Percentiles rank a stretch among this genome's conserved stretches.
Conservation (phyloP, 1,139 yeast genomes). For the Citeromyces hawaiiensis region DNA sequence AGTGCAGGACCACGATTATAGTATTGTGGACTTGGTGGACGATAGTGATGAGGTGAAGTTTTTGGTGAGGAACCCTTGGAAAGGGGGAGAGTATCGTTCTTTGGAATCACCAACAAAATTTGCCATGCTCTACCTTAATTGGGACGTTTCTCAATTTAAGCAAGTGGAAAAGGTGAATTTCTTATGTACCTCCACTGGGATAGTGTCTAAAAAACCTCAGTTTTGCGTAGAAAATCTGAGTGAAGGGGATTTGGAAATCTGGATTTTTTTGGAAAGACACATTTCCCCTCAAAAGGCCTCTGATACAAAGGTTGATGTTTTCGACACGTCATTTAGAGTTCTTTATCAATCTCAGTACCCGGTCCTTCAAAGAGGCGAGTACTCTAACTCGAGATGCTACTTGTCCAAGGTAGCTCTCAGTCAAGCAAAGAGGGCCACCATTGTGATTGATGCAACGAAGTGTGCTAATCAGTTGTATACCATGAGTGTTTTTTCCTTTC, state of each 20-base stretch:
- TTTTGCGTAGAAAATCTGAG: not conserved
- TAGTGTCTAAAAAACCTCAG: not conserved
- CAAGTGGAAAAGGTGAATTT: not conserved
- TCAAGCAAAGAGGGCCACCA: not conserved
- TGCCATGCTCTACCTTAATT: not conserved
- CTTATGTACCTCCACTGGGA: not conserved
- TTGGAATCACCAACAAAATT: not conserved
- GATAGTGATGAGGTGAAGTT: not conserved
- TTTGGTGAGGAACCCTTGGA: not conserved
- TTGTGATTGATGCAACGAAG: not conserved
- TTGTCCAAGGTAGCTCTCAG: not conserved
- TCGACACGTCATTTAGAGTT: not conserved
- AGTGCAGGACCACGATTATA: constrained; percentile 1
- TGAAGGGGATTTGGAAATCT: not conserved
- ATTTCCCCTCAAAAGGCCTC: not conserved
- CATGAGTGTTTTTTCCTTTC: not conserved
- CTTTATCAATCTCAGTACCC: not conserved
- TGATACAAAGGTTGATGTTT: not conserved
- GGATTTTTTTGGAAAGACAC: not conserved
- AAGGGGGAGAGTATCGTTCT: not conserved
- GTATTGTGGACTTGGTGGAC: not conserved
- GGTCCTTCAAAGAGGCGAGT: not conserved
- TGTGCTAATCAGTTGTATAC: not conserved
- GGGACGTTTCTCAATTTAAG: not conserved
- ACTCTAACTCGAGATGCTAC: constrained; percentile 1